Conservation (phyloP, 2,329 filamentous ascomycete species). For the Arthrobotrys sphaeroides region DNA sequence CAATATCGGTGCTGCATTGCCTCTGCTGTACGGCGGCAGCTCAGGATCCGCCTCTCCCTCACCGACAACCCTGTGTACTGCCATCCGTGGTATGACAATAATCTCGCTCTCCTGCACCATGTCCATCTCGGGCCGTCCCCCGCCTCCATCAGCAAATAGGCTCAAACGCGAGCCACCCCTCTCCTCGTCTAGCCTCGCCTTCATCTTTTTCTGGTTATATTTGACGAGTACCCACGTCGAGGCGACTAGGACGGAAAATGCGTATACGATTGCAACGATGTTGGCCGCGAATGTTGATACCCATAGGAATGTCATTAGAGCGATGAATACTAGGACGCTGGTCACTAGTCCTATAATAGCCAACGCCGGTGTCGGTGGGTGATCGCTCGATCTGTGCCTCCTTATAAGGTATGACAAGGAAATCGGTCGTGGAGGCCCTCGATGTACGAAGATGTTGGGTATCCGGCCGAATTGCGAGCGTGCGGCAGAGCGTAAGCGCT, state of each 20-base stretch:
- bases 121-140: slow-evolving; percentile 39
- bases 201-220: slow-evolving; percentile 46
- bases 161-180: slow-evolving; percentile 18
- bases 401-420: slow-evolving; percentile 39
- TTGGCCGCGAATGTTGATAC: slow-evolving; percentile 48
- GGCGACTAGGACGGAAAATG: slow-evolving; percentile 40
- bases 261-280: slow-evolving; percentile 48
- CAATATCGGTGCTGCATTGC: slow-evolving; percentile 27
- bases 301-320: slow-evolving; percentile 40
- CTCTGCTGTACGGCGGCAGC: slow-evolving; percentile 41
- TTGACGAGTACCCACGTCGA: slow-evolving; percentile 39
- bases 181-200: slow-evolving; percentile 15
- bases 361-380: slow-evolving; percentile 45
- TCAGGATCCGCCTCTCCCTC: slow-evolving; percentile 49
- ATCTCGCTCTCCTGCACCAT: slow-evolving; percentile 49
- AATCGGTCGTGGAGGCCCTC: slow-evolving; percentile 13
- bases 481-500: slow-evolving; percentile 24
- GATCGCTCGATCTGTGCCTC: slow-evolving; percentile 17
- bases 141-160: slow-evolving; percentile 15
- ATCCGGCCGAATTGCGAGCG: slow-evolving; percentile 16
- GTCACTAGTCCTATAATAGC: slow-evolving; percentile 46
- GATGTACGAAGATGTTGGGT: slow-evolving; percentile 19
- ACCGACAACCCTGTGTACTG: slow-evolving; percentile 40
- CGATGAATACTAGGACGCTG: slow-evolving; percentile 42
- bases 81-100: slow-evolving; percentile 50